These are phyloP conservation scores for Punica granatum DNA, from an alignment of 345 rosid species.

Conservation along the genomic window DNA sequence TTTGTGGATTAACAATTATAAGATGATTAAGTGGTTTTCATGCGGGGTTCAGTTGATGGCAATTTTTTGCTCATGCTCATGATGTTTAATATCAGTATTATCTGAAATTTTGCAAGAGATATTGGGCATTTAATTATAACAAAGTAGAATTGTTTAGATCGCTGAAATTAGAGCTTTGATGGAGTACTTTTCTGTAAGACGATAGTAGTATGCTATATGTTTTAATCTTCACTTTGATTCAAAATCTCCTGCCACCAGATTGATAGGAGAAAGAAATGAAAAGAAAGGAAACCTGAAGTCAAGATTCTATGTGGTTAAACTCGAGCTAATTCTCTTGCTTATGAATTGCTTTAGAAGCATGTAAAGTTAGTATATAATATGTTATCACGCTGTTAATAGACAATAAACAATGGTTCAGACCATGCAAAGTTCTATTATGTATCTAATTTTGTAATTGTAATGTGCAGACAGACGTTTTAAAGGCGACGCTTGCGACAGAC, in stretches of 20 bases:
- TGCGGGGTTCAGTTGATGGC: background rate
- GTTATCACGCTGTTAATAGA: background rate
- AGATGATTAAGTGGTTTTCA: background rate
- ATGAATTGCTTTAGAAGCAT: background rate
- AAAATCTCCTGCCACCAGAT: background rate
- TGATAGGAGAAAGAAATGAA: no score
- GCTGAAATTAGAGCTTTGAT: background rate
- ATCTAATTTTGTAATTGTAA: background rate
- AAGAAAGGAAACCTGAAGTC: background rate
- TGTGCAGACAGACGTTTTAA: constrained; percentile 58
- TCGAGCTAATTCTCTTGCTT: background rate
- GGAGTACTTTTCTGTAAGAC: background rate
- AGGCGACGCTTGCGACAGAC: constrained; percentile 81
- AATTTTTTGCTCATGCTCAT: background rate
- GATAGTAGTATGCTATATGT: background rate
- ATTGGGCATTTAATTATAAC: no score
- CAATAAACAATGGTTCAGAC: background rate
- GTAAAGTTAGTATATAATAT: background rate
- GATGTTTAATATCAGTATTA: background rate
- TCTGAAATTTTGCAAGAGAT: background rate
- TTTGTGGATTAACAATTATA: background rate
- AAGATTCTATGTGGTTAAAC: background rate
- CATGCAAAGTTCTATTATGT: background rate
- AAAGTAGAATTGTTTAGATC: background rate
- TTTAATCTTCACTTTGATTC: background rate